Percentiles rank a stretch among this genome's conserved stretches.
Evolutionary conservation across 2,329 filamentous ascomycete species (phyloP).

Genomic region (Calycina herbarum): DNA sequence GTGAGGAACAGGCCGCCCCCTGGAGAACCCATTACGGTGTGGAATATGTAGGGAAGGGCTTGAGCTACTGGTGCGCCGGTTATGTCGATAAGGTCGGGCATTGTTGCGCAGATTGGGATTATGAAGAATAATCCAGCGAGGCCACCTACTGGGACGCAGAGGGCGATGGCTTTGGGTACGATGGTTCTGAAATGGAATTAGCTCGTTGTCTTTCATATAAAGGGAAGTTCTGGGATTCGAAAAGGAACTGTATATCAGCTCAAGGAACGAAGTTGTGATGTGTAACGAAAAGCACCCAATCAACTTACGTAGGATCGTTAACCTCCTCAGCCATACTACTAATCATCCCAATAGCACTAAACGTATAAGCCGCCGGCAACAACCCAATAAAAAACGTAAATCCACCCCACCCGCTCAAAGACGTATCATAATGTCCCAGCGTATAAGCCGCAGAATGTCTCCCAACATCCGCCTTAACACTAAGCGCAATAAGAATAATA

Average conservation of each 20-base stretch:
- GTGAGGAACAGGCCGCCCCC: conserved; percentile 49
- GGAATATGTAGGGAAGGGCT: conserved; percentile 52
- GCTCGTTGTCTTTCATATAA: no score
- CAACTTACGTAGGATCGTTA: background rate
- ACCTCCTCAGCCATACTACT: conserved; percentile 63
- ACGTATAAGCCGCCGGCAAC: conserved; percentile 58
- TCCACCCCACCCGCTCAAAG: conserved; percentile 55
- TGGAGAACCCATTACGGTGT: conserved; percentile 48
- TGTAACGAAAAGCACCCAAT: no score
- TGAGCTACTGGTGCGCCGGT: conserved; percentile 47
- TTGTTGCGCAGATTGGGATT: conserved; percentile 50
- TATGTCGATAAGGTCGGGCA: conserved; percentile 48
- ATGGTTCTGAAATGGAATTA: conserved; percentile 28
- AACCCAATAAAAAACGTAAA: conserved; percentile 65
- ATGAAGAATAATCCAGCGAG: conserved; percentile 52
- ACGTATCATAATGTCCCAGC: conserved; percentile 56
- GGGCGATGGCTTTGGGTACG: conserved; percentile 48
- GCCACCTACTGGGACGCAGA: conserved; percentile 50
- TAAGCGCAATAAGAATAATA: conserved; percentile 56
- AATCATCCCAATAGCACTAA: conserved; percentile 62
- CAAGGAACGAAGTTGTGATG: no score
- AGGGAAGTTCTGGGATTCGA: no score
- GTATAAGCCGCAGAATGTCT: conserved; percentile 52
- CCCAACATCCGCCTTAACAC: conserved; percentile 53
- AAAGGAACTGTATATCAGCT: no score